Evolutionary conservation across 2,329 filamentous ascomycete species (phyloP), one percentile per base, ranked within the genome.

Genomic region (Geosmithia putterillii): DNA sequence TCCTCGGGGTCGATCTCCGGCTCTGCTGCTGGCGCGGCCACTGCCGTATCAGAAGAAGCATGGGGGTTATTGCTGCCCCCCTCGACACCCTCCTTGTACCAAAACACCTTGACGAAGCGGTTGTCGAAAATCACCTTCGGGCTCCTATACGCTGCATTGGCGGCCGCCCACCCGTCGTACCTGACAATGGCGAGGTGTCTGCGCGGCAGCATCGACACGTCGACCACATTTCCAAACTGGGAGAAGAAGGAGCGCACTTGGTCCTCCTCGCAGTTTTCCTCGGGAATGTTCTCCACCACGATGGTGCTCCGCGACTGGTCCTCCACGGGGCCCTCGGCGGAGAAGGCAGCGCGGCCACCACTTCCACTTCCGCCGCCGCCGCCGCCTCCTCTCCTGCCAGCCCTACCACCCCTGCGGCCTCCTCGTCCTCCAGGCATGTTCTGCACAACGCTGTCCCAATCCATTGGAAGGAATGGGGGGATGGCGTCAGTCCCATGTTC

Each of bases 111-210:
- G 41, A 92, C 86, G 52, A 92, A 92, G 10, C 86, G 72, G 51
- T 90, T 92, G 53, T 89, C 83, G 54, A 90, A 92, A 38, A 92
- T 81, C 40, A 80, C 81, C 54, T 87, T 87, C 0, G 86, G 85
- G 8, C 82, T 88, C 40, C 73, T 72, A 57, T 86, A 87, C 2
- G 86, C 86, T 15, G 74, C 73, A 46, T 79, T 75, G 14, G 86
- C 86, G 14, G 76, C 63, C 7, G 70, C 70, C 71, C 81, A 83
- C 37, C 69, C 70, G 42, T 78, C 72, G 52, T 73, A 92, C 50
- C 79, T 83, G 48, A 92, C 70, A 23, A 85, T 66, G 1, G 85
- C 85, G 15, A 86, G 60, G 37, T 74, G 71, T 54, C 81, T 81
- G 55, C 81, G 74, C 1, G 71, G 66, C 51, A 83, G 76, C 68